These are phyloP conservation scores for Polytrichum formosum DNA, from an alignment of 225 moss, liverwort and hornwort species.

Conservation along the genomic window DNA sequence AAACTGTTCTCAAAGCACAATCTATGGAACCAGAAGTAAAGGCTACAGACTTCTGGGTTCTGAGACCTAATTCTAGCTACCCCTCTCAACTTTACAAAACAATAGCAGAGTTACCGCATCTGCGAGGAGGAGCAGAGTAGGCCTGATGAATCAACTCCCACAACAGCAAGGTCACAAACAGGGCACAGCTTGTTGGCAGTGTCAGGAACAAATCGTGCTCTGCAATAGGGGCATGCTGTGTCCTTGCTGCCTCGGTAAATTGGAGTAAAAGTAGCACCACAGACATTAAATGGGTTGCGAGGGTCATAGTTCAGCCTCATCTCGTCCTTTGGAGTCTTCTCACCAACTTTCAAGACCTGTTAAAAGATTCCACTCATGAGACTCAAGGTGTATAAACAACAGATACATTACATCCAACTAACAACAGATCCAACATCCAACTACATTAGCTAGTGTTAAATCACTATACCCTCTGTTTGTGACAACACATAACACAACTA, in stretches of 20 bases:
- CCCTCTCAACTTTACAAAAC: constrained; percentile 5
- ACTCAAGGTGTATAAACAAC: too few relatives aligned
- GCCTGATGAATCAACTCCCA: constrained; percentile 88
- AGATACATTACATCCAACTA: too few relatives aligned
- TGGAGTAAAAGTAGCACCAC: constrained; percentile 80
- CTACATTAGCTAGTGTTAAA: too few relatives aligned
- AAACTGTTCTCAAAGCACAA: constrained; percentile 36
- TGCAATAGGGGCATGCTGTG: constrained; percentile 85
- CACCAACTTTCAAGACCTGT: constrained; percentile 79
- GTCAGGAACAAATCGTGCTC: constrained; percentile 79
- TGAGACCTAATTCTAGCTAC: constrained; percentile 14
- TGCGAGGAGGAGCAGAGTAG: constrained; percentile 84
- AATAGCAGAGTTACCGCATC: constrained; percentile 48
- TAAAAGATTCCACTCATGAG: too few relatives aligned
- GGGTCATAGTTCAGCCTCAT: constrained; percentile 87
- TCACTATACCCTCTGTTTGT: too few relatives aligned
- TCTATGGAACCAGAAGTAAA: neutral
- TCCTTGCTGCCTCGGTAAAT: constrained; percentile 95
- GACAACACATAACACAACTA: too few relatives aligned
- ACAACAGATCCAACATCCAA: too few relatives aligned
- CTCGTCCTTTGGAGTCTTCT: constrained; percentile 77
- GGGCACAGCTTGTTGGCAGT: constrained; percentile 71
- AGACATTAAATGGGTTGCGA: constrained; percentile 90
- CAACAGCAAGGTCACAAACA: constrained; percentile 85
- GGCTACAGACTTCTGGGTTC: constrained; percentile 13